Conservation (phyloP, 495 filamentous ascomycete genomes). For the Podospora didyma region DNA sequence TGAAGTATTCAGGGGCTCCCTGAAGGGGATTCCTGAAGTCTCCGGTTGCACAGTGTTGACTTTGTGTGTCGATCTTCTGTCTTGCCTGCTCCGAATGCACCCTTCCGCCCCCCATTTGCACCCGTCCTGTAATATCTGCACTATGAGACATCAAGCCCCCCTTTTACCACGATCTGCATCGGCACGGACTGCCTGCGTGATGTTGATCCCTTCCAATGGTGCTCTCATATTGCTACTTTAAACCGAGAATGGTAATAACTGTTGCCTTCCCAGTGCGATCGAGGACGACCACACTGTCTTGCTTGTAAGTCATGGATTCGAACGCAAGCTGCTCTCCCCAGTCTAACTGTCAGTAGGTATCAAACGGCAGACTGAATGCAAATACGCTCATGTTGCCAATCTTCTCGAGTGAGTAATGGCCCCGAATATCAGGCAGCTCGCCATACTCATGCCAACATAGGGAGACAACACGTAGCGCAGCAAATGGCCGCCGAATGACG, state of each 20-base stretch:
- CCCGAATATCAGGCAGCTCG: neutral
- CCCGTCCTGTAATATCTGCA: too few species aligned
- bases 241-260: neutral
- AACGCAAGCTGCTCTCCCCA: neutral
- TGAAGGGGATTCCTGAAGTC: too few species aligned
- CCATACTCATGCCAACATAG: slow-evolving; percentile 21
- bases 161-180: neutral
- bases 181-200: neutral
- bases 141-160: too few species aligned
- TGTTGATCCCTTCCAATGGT: neutral
- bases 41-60: too few species aligned
- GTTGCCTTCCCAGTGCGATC: slow-evolving; percentile 48
- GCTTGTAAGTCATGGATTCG: slow-evolving; percentile 48
- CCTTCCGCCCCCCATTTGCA: too few species aligned
- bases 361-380: slow-evolving; percentile 65
- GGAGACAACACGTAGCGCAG: slow-evolving; percentile 44
- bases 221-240: too few species aligned
- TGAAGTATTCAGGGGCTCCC: too few species aligned
- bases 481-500: slow-evolving; percentile 54
- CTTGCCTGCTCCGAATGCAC: too few species aligned
- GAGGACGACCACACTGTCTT: slow-evolving; percentile 58
- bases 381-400: slow-evolving; percentile 65
- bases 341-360: slow-evolving; percentile 36
- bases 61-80: too few species aligned
- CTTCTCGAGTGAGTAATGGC: slow-evolving; percentile 55